Evolutionary conservation across 257 asterid genomes (phyloP).

Genomic region (Nicotiana tabacum): DNA sequence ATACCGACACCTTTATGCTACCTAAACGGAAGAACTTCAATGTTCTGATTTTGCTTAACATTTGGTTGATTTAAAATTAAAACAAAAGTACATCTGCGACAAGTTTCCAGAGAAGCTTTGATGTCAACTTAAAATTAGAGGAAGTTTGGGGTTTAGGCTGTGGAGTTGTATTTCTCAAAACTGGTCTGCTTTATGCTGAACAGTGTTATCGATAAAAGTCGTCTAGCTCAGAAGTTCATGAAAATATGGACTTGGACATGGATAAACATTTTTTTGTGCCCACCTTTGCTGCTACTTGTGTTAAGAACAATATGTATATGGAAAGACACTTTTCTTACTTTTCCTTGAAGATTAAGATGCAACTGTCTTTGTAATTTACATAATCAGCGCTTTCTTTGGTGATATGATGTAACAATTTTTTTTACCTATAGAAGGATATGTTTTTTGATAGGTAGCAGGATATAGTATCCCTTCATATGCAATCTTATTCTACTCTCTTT

Average conservation of each 20-base stretch:
- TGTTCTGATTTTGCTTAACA: not conserved
- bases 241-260: not conserved
- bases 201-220: not conserved
- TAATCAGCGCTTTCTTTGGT: not conserved
- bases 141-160: not conserved
- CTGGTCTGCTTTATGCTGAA: slow-evolving; percentile 1
- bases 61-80: not conserved
- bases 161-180: slow-evolving; percentile 4
- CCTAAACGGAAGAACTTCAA: not conserved
- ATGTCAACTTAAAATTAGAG: not conserved
- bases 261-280: not conserved
- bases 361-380: not conserved
- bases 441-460: not conserved
- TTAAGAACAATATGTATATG: not conserved
- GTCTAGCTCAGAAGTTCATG: not conserved
- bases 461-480: not conserved
- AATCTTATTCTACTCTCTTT: not conserved
- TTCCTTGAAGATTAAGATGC: not conserved
- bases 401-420: not conserved
- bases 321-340: not conserved
- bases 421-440: not conserved
- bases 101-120: not conserved
- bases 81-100: not conserved
- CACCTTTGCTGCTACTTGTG: not conserved
- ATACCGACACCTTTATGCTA: not conserved